These are phyloP conservation scores for Pseudofabraea citricarpa DNA, from an alignment of 2,329 filamentous ascomycete genomes.

Conservation along the genomic window DNA sequence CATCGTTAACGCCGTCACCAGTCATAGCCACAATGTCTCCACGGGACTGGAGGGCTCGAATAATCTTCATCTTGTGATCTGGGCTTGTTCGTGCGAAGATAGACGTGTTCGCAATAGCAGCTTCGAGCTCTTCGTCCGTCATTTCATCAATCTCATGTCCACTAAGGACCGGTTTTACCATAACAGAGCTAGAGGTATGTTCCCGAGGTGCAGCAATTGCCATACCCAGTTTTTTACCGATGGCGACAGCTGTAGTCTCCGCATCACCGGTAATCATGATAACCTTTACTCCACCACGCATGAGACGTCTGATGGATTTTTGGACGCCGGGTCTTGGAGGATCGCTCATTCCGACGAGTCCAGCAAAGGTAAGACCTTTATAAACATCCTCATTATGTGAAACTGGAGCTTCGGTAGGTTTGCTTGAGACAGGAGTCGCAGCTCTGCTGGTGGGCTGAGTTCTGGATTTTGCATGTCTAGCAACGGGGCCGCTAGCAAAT, in stretches of 20 bases:
- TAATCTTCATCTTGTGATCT: slow-evolving; percentile 97
- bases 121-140: slow-evolving; percentile 77
- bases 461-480: slow-evolving; percentile 40
- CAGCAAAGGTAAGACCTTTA: slow-evolving; percentile 80
- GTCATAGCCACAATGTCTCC: slow-evolving; percentile 99
- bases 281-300: slow-evolving; percentile 92
- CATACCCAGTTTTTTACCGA: slow-evolving; percentile 95
- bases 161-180: slow-evolving; percentile 68
- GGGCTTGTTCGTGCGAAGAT: slow-evolving; percentile 96
- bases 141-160: slow-evolving; percentile 93
- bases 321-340: slow-evolving; percentile 88
- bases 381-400: slow-evolving; percentile 69
- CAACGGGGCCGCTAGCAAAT: slow-evolving; percentile 79
- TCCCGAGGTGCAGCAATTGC: slow-evolving; percentile 56
- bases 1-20: slow-evolving; percentile 96
- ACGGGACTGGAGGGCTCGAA: slow-evolving; percentile 81
- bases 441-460: slow-evolving; percentile 35
- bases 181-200: slow-evolving; percentile 48
- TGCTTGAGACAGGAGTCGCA: slow-evolving; percentile 42
- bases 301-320: slow-evolving; percentile 79
- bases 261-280: slow-evolving; percentile 99
- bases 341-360: slow-evolving; percentile 95
- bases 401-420: slow-evolving; percentile 16
- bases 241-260: slow-evolving; percentile 89
- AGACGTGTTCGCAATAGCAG: slow-evolving; percentile 81